A percentile compares a stretch with the other conserved stretches of the same genome.
These are phyloP conservation scores for Fragaria iinumae DNA, from an alignment of 306 rosid species.

Conservation along the genomic window DNA sequence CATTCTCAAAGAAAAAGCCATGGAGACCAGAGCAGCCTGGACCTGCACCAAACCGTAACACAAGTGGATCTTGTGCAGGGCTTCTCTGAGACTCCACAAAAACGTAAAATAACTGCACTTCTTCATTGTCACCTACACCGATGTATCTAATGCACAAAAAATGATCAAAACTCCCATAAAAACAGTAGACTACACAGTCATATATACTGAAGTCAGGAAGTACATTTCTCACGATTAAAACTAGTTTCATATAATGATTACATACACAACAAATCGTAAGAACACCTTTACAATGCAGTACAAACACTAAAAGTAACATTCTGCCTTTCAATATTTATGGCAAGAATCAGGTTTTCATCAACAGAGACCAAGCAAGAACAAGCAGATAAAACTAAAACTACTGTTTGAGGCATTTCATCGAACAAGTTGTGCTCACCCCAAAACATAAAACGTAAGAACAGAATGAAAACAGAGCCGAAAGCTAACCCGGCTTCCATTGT, in stretches of 20 bases:
- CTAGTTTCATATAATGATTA: neutral
- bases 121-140: conserved; percentile 21
- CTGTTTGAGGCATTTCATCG: neutral
- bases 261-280: neutral
- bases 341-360: neutral
- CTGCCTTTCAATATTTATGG: neutral
- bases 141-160: conserved; percentile 11
- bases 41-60: conserved; percentile 12
- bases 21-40: conserved; percentile 23
- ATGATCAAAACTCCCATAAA: neutral
- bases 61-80: conserved; percentile 22
- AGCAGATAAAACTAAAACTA: neutral
- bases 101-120: conserved; percentile 17
- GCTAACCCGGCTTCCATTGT: conserved; percentile 21
- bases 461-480: neutral
- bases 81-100: conserved; percentile 24
- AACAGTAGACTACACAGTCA: neutral
- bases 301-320: neutral
- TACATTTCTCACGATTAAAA: neutral
- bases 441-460: neutral
- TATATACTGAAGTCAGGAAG: neutral
- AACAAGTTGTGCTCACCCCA: neutral
- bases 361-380: neutral
- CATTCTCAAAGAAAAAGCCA: conserved; percentile 18
- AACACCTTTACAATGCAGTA: neutral